Evolutionary conservation across 345 rosid genomes (phyloP).

Genomic region (Populus davidiana): DNA sequence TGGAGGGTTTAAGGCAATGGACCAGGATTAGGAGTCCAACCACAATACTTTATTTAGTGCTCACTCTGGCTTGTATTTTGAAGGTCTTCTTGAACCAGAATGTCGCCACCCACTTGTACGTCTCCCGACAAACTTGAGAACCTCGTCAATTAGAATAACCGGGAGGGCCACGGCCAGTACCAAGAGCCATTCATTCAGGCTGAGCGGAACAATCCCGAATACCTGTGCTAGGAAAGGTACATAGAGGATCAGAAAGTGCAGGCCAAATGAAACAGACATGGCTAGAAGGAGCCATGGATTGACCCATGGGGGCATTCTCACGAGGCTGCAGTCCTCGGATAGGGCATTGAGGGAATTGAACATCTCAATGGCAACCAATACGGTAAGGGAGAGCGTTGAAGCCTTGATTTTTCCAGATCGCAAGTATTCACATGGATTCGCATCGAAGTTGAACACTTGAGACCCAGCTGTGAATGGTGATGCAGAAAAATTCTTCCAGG

Average conservation of each 20-base stretch:
- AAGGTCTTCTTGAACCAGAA: conserved; percentile 25
- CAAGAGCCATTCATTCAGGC: conserved; percentile 81
- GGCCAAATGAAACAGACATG: conserved; percentile 73
- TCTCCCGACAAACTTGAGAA: conserved; percentile 80
- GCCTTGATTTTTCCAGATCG: conserved; percentile 82
- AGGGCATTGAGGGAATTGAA: conserved; percentile 93
- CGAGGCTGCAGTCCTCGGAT: conserved; percentile 81
- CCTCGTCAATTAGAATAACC: conserved; percentile 78
- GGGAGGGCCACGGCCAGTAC: conserved; percentile 80
- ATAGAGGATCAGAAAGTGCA: conserved; percentile 82
- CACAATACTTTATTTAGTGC: not conserved
- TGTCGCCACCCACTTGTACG: conserved; percentile 40
- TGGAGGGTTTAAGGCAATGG: not conserved
- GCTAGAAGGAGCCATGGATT: conserved; percentile 84
- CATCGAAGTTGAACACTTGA: conserved; percentile 45
- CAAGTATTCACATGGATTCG: conserved; percentile 85
- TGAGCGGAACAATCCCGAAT: conserved; percentile 79
- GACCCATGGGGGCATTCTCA: conserved; percentile 96
- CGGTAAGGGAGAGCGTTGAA: conserved; percentile 81
- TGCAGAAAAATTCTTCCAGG: conserved; percentile 70
- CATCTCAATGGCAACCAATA: conserved; percentile 95
- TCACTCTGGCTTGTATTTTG: conserved; percentile 63
- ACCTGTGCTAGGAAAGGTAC: conserved; percentile 82
- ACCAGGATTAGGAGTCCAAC: not conserved
- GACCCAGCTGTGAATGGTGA: conserved; percentile 78